phyloP scores from a whole-genome alignment of 2,329 filamentous ascomycete genomes.

The Didymella exigua region DNA sequence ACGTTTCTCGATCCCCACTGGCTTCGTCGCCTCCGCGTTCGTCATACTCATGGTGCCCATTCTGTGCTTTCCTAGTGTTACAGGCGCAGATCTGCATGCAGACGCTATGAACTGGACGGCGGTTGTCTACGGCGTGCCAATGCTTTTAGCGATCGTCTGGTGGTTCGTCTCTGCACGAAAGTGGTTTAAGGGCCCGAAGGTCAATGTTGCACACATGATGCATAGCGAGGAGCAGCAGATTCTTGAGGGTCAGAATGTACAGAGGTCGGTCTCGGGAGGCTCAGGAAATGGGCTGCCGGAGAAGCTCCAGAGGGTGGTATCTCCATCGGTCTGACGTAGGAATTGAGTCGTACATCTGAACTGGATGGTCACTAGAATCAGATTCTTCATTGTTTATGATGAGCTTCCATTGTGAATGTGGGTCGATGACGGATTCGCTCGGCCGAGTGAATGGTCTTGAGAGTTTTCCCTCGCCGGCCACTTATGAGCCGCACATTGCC shows the following conservation, averaged over 20 bases:
- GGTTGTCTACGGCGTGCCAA: conserved; percentile 69
- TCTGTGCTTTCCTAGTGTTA: conserved; percentile 66
- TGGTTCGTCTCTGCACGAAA: conserved; percentile 67
- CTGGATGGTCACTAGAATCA: neutral
- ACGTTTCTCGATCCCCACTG: conserved; percentile 62
- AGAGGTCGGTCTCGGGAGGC: neutral
- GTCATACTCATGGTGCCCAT: conserved; percentile 71
- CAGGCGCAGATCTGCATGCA: conserved; percentile 59
- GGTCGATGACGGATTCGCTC: neutral
- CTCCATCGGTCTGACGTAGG: neutral
- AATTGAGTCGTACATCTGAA: neutral
- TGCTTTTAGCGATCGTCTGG: conserved; percentile 65
- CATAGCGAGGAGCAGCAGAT: conserved; percentile 48
- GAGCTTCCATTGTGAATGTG: neutral
- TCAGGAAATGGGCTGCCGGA: conserved; percentile 4
- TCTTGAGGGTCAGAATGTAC: conserved; percentile 40
- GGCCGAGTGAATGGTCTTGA: neutral
- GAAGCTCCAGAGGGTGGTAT: conserved; percentile 8
- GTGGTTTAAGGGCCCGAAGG: conserved; percentile 74
- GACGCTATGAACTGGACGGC: conserved; percentile 71
- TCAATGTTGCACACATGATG: conserved; percentile 67
- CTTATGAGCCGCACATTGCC: neutral
- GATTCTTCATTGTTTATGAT: neutral
- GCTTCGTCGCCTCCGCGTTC: conserved; percentile 62
- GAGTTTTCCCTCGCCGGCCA: neutral